Base-by-base conservation (phyloP, 2,329 filamentous ascomycete species). In the Arthroderma sp. region DNA sequence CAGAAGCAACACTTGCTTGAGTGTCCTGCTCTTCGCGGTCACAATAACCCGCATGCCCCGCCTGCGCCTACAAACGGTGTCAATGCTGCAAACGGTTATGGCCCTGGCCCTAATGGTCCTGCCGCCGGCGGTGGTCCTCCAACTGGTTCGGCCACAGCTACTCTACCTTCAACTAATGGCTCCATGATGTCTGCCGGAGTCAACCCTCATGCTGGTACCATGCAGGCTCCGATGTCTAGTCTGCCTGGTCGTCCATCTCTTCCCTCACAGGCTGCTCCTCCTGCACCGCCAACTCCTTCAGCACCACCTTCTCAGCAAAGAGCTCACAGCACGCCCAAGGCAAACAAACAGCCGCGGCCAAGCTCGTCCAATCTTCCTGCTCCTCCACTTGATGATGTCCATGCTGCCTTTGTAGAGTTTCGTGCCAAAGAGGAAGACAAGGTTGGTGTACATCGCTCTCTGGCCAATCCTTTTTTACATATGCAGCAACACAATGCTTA, bases 1-100 rank as follows among this genome's bases (percentile, higher is more conserved):
- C 69, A 71, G 59, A 71, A 71, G 55, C 66, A 70, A 53, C 69
- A 72, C 53, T 58, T 71, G 11, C 67, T 70, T 46, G 68, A 71
- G 53, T 72, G 69, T 52, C 68, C 67, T 41, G 67, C 66, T 47
- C 58, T 70, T 32, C 65, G 66, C 44, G 67, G 67, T 46, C 66
- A 69, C 51, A 65, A 65, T 52, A 61, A 63, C 42, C 61, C 65
- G 45, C 65, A 67, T 50, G 60, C 66, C 40, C 56, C 64, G 42
- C 54, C 63, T 36, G 57, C 60, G 36, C 51, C 58, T 42, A 56
- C 40, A 3, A 68, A 67, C 52, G 63, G 63, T 52, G 63, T 67
- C 52, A 50, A 53, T 39, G 50, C 61, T 48, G 48, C 62, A 40
- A 67, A 68, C 58, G 65, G 65, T 42, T 69, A 67, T 51, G 60